Percentiles rank a stretch among this genome's conserved stretches.
phyloP scores from a whole-genome alignment of 1,284 basidiomycete species.

The Apiotrichum gracile region DNA sequence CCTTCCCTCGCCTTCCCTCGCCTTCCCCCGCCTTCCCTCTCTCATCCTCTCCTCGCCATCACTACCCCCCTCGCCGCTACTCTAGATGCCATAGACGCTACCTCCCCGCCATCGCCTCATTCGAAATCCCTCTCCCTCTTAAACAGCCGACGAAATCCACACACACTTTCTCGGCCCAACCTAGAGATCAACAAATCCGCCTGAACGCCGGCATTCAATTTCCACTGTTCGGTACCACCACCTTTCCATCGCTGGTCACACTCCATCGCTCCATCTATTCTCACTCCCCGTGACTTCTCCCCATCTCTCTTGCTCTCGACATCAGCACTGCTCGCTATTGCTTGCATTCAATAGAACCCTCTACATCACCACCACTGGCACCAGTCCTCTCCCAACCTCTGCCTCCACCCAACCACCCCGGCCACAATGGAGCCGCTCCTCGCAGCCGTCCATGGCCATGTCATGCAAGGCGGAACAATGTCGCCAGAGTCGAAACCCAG shows the following conservation, averaged over 20 bases:
- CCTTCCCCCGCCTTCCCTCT: background rate
- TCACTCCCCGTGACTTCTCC: background rate
- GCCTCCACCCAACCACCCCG: background rate
- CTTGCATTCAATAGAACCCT: background rate
- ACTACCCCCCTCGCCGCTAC: background rate
- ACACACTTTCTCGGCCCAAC: no score
- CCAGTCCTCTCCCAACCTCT: background rate
- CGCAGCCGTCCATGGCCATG: background rate
- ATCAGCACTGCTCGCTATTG: background rate
- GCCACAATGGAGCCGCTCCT: constrained; percentile 11
- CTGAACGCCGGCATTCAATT: no score
- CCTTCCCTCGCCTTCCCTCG: background rate
- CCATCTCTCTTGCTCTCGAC: background rate
- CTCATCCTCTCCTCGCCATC: background rate
- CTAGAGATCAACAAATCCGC: no score
- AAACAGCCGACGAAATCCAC: no score
- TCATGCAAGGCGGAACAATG: background rate
- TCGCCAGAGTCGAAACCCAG: constrained; percentile 13
- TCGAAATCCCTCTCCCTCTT: no score
- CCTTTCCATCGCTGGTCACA: no score
- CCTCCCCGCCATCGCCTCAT: no score
- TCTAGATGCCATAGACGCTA: no score
- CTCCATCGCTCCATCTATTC: no score
- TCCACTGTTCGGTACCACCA: no score
- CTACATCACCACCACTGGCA: background rate